Base-by-base conservation (phyloP, 2,329 filamentous ascomycete genomes). In the Tolypocladium capitatum region DNA sequence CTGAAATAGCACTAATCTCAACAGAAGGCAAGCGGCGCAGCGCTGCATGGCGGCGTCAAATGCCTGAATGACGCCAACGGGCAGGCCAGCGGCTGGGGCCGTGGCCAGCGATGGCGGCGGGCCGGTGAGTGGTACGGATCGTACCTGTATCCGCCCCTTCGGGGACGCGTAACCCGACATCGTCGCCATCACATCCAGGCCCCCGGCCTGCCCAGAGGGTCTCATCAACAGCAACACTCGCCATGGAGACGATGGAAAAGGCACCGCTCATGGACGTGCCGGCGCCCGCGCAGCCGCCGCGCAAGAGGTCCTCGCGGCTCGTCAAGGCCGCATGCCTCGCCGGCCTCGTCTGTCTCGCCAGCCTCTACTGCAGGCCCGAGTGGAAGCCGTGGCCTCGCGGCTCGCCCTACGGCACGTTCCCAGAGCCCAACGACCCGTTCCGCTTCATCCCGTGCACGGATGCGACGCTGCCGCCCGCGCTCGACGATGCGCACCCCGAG, bases 371-470 rank as follows among this genome's bases (percentile, higher is more conserved):
- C 30, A 30, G 28, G 31, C 49, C 43, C 8, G 16, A 4, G 14
- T 28, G 38, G 38, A n/a, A 30, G 38, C 49, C 38, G 16, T 45
- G 42, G 47, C 46, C 40, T 40, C 51, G 48, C 30, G 35, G 27
- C 20, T 49, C 50, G 7, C 48, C 51, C 1, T 54, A 53, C 38
- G 53, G 54, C 14, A 28, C 10, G 10, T 74, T 73, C 46, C 72
- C 71, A 0, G 48, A 53, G 16, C 53, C 61, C 3, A 54, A 62
- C n/a, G 72, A 75, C 46, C 63, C 68, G 1, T 74, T 75, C 48
- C 68, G 51, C 7, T 69, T 74, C 53, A 57, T 73, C 2, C 71
- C 72, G 3, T 74, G 72, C 58, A 74, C 71, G 5, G 58, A 62
- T 35, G 44, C 46, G 8, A 69, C 67, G 0, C n/a, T 65, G 5